Conservation (phyloP, 345 rosid species). For the Ceriops tagal region DNA sequence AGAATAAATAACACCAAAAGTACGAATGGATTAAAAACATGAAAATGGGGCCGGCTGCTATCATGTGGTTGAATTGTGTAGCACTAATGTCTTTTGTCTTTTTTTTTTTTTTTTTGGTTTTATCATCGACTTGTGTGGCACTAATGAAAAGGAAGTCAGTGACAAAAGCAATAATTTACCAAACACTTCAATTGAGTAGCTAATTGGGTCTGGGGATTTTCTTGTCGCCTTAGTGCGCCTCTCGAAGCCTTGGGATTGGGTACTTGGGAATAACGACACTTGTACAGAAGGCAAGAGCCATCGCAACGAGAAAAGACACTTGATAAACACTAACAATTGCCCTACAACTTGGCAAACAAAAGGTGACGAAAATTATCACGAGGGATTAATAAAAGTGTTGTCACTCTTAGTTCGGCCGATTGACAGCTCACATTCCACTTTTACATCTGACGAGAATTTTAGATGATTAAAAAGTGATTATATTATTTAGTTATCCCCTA, state of each 20-base stretch:
- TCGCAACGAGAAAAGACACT: background rate
- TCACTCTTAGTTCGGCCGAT: background rate
- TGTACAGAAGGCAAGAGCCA: background rate
- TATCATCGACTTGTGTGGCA: background rate
- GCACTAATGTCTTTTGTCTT: background rate
- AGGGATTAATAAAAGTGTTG: background rate
- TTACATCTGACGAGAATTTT: background rate
- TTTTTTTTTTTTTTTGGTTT: background rate
- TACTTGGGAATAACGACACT: background rate
- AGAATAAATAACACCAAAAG: too few relatives aligned
- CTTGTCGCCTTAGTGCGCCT: constrained; percentile 1
- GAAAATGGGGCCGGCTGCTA: too few relatives aligned
- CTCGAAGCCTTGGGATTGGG: background rate
- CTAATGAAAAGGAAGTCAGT: background rate
- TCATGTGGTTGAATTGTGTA: background rate
- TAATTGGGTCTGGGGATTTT: background rate
- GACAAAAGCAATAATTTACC: constrained; percentile 3
- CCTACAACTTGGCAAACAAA: constrained; percentile 2
- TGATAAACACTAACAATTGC: background rate
- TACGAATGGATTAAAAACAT: too few relatives aligned
- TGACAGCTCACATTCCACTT: constrained; percentile 3
- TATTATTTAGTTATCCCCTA: background rate
- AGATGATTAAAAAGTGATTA: background rate
- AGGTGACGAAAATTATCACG: background rate
- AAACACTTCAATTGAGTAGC: background rate